Conservation (phyloP, 495 filamentous ascomycete genomes). For the Xylona heveae region DNA sequence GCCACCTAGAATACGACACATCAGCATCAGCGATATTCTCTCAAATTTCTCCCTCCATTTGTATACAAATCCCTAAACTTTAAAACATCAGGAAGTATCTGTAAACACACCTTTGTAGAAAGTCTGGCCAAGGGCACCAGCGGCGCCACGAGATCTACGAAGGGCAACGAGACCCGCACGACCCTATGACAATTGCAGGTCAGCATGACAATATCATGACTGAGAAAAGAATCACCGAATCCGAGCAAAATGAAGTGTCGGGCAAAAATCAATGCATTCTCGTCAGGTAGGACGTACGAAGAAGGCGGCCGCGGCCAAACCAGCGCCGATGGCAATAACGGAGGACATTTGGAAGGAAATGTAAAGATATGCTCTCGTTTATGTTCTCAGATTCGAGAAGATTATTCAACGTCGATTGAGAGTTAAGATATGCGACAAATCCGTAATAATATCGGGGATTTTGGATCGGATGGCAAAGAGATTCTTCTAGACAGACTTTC, state of each 20-base stretch:
- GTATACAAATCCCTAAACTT: too few relatives aligned
- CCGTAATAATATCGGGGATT: too few relatives aligned
- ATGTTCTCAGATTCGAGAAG: too few relatives aligned
- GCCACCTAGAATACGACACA: constrained; percentile 32
- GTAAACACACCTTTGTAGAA: constrained; percentile 60
- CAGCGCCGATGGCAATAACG: constrained; percentile 52
- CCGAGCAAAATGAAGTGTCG: not conserved
- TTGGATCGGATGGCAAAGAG: too few relatives aligned
- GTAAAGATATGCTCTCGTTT: too few relatives aligned
- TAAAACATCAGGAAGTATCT: not conserved
- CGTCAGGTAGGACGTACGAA: constrained; percentile 27
- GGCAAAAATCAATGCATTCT: not conserved
- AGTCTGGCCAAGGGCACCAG: constrained; percentile 56
- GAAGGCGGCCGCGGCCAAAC: constrained; percentile 59
- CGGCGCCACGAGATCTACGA: constrained; percentile 49
- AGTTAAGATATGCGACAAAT: too few relatives aligned
- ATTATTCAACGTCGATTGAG: too few relatives aligned
- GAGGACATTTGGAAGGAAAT: too few relatives aligned
- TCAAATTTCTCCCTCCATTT: too few relatives aligned
- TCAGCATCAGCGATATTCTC: too few relatives aligned
- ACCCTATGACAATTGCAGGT: constrained; percentile 35
- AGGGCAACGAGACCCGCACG: constrained; percentile 79
- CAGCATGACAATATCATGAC: not conserved
- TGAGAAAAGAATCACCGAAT: not conserved
- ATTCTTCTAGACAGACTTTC: too few relatives aligned